These are phyloP conservation scores for Allium sativum DNA, from an alignment of 106 monocot genomes.

Conservation along the genomic window DNA sequence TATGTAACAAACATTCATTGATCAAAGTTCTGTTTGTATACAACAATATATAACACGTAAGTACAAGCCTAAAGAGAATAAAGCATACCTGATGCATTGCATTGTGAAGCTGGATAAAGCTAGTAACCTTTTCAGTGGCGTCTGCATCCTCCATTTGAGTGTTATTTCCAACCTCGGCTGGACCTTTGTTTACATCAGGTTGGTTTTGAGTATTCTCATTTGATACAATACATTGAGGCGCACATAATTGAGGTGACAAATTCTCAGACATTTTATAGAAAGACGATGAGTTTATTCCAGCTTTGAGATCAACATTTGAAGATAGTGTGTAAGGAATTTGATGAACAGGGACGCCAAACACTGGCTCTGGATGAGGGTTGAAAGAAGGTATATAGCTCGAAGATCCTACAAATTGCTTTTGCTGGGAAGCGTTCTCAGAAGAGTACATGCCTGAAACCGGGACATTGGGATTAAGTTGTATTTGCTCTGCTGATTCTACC, in stretches of 20 bases:
- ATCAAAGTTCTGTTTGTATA: too few species aligned
- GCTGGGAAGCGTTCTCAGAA: constrained; percentile 18
- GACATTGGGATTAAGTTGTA: constrained; percentile 15
- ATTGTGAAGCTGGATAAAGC: constrained; percentile 50
- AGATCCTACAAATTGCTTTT: constrained; percentile 17
- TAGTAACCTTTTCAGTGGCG: constrained; percentile 21
- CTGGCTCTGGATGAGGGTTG: not conserved
- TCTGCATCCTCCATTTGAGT: constrained; percentile 3
- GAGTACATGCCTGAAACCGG: constrained; percentile 13
- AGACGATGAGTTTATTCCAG: too few species aligned
- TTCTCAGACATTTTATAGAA: too few species aligned
- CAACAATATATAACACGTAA: too few species aligned
- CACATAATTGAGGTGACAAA: constrained; percentile 1
- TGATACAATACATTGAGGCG: constrained; percentile 8
- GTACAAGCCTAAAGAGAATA: not conserved
- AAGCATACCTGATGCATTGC: constrained; percentile 44
- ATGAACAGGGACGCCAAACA: constrained; percentile 15
- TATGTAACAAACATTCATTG: too few species aligned
- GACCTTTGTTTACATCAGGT: not conserved
- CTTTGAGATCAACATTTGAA: not conserved
- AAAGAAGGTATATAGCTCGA: constrained; percentile 19
- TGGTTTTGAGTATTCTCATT: constrained; percentile 16
- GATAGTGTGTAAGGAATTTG: constrained; percentile 7
- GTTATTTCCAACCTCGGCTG: constrained; percentile 2
- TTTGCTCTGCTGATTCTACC: constrained; percentile 16